Evolutionary conservation across 169 alveolate species (phyloP).

Genomic region (Cryptosporidium ubiquitum): DNA sequence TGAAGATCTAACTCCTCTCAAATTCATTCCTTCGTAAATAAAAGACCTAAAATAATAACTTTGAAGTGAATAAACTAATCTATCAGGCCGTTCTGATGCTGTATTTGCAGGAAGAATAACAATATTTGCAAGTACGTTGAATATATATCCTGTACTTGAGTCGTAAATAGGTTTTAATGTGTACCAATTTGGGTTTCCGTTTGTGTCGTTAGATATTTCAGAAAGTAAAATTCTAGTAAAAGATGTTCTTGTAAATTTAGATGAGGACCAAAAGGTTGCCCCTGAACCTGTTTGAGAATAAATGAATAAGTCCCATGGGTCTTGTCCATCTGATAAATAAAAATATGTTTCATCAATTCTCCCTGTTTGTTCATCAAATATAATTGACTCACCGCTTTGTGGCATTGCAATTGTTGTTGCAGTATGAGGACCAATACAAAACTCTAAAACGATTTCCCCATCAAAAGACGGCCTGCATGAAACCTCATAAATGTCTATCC

Average conservation of each 20-base stretch:
- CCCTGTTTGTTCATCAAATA: conserved; percentile 82
- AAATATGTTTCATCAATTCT: conserved; percentile 82
- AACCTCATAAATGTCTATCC: conserved; percentile 82
- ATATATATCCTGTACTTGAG: conserved; percentile 74
- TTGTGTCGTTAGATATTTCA: conserved; percentile 71
- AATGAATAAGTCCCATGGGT: conserved; percentile 82
- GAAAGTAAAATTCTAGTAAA: conserved; percentile 85
- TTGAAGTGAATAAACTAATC: conserved; percentile 85
- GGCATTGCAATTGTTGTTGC: conserved; percentile 74
- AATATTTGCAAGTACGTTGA: conserved; percentile 77
- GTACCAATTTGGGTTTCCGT: conserved; percentile 89
- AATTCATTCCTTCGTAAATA: conserved; percentile 88
- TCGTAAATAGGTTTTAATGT: conserved; percentile 77
- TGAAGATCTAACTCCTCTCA: conserved; percentile 84
- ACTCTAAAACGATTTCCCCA: conserved; percentile 75
- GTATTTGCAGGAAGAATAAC: conserved; percentile 73
- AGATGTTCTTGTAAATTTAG: conserved; percentile 78
- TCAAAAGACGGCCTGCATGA: conserved; percentile 74
- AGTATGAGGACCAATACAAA: conserved; percentile 79
- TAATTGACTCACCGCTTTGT: conserved; percentile 55
- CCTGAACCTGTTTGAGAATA: conserved; percentile 62
- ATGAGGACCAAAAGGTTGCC: conserved; percentile 42
- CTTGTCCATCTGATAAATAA: conserved; percentile 79
- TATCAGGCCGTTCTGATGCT: conserved; percentile 79
- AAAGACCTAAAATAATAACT: conserved; percentile 84